phyloP scores from a whole-genome alignment of 768 basidiomycete genomes.

The Cystofilobasidium capitatum region DNA sequence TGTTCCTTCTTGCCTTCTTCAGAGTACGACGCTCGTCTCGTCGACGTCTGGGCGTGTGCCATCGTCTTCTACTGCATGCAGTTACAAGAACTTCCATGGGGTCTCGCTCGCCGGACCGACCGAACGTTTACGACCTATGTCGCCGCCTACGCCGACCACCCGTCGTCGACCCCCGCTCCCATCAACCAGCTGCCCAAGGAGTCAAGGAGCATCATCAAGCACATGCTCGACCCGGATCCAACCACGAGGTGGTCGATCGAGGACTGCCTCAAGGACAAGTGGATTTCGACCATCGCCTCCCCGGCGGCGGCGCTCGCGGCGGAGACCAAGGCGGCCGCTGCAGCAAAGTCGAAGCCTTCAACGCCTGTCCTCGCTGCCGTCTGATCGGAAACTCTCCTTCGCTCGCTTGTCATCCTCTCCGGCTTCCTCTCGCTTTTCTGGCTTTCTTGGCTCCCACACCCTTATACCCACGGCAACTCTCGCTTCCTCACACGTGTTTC shows the following conservation, averaged over 20 bases:
- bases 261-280: conserved; percentile 64
- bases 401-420: no score
- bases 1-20: conserved; percentile 27
- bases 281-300: conserved; percentile 59
- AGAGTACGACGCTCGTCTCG: conserved; percentile 95
- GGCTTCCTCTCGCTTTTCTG: no score
- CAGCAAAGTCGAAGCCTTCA: no score
- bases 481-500: no score
- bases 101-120: conserved; percentile 77
- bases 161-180: conserved; percentile 42
- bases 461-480: no score
- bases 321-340: no score
- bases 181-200: conserved; percentile 23
- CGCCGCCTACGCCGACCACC: conserved; percentile 44
- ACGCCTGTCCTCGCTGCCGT: no score
- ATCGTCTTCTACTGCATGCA: conserved; percentile 96
- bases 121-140: conserved; percentile 69
- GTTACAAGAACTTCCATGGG: conserved; percentile 96
- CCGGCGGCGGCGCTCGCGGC: neutral
- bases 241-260: conserved; percentile 66
- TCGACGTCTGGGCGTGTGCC: conserved; percentile 95
- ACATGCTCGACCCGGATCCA: conserved; percentile 94
- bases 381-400: no score
- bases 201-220: conserved; percentile 42
- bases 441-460: no score